Base-by-base conservation (phyloP, 2,329 filamentous ascomycete species). In the Coniosporium tulheliwenetii region DNA sequence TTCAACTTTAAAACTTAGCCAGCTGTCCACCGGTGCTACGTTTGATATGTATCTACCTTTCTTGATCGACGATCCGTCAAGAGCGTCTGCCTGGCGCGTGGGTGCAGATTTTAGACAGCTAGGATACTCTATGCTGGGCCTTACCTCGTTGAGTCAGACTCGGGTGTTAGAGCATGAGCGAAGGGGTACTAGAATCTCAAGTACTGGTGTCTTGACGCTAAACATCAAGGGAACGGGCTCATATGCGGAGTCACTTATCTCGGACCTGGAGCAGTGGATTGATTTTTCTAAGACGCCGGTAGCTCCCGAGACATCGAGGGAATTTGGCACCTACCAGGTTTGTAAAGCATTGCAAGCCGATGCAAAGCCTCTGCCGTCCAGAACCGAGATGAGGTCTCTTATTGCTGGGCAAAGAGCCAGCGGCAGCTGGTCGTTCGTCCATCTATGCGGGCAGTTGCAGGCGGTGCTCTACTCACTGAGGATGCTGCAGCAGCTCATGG, bases 41-140 rank as follows among this genome's bases (percentile, higher is more conserved):
- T 50, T 59, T 10, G 58, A 67, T 34, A 66, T 84, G 10, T 87
- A 80, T 52, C 65, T 86, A 1, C 77, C 79, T 0, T 65, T 79
- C 15, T 55, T 85, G 0, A 59, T 77, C 10, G 65, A 69, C 41
- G 65, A 69, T 42, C 55, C 63, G 0, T 51, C 53, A 10, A 54
- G 58, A 39, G 54, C 58, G 32, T 61, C 64, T 1, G 63, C 64
- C 5, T 69, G 64, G 64, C 52, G 51, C 19, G 44, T 59, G 9
- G 62, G 61, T 1, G 44, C 51, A 10, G 48, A 55, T 5, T 44
- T 63, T 2, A 60, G 65, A 5, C 45, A 47, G 2, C 41, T 63
- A 14, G 58, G 57, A 5, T 67, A 67, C 43, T 59, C 56, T 1
- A 47, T 64, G 2, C 43, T 66, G 3, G 44, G 46, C n/a, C 9